Conservation (phyloP, 768 basidiomycete genomes). For the Termitomyces sp. region DNA sequence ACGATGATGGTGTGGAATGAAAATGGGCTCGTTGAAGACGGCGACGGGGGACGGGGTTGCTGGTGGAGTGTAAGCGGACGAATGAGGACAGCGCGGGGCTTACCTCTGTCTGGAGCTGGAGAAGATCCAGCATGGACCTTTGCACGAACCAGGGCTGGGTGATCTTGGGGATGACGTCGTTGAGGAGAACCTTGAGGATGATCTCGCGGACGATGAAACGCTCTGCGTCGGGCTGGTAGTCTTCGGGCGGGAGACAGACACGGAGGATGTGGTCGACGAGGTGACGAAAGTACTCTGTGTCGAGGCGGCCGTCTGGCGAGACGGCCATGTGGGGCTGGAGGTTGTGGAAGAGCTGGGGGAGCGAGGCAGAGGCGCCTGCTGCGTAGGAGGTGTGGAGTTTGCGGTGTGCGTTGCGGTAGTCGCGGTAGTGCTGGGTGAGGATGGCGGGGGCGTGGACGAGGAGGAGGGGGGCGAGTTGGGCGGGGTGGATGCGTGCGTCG, state of each 20-base stretch:
- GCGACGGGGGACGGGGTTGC: constrained; percentile 22
- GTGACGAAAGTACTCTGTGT: constrained; percentile 78
- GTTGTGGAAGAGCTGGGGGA: constrained; percentile 72
- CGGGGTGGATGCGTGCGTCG: constrained; percentile 49
- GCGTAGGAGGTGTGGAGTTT: constrained; percentile 73
- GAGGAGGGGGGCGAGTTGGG: constrained; percentile 60
- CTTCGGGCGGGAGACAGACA: constrained; percentile 69
- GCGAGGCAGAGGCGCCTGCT: constrained; percentile 54
- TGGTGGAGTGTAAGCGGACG: constrained; percentile 11
- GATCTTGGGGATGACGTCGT: constrained; percentile 63
- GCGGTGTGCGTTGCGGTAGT: constrained; percentile 66
- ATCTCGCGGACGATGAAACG: constrained; percentile 84
- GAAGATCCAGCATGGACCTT: constrained; percentile 57
- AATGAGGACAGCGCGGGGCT: constrained; percentile 9
- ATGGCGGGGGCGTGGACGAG: constrained; percentile 62
- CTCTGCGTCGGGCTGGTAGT: constrained; percentile 76
- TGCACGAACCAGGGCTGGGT: constrained; percentile 92
- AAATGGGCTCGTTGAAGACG: constrained; percentile 23
- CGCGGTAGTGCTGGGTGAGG: constrained; percentile 71
- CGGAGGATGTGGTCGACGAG: constrained; percentile 74
- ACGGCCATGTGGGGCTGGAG: constrained; percentile 86
- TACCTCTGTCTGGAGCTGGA: constrained; percentile 44
- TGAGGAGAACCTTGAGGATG: constrained; percentile 71
- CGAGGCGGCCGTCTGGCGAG: constrained; percentile 56
- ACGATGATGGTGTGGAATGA: constrained; percentile 53